Base-by-base conservation (phyloP, 305 asterid species). In the Fraxinus xanthoxyloides region DNA sequence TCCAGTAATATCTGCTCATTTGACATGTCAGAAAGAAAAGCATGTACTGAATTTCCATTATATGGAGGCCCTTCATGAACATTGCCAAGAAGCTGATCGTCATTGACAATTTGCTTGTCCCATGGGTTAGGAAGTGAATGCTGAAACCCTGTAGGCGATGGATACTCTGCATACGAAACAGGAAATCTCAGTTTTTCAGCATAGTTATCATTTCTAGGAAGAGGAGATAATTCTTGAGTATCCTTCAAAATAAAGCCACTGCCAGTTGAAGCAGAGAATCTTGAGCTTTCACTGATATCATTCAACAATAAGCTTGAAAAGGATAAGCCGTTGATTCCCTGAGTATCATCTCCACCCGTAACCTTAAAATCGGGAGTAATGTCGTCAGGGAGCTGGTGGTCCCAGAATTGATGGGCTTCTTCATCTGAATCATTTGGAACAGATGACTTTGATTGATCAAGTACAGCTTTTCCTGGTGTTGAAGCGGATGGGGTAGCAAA, bases 301-400 rank as follows among this genome's bases (percentile, higher is more conserved):
- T 84, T 76, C 80, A 90, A 72, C 34, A 98, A 91, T 77, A 95
- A 80, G 81, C 81, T 85, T 12, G 95, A 91, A 82, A 94, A 87
- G 7, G 96, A 84, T 75, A 91, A 86, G 80, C 78, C 75, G 72
- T 87, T 87, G 79, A 88, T 84, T 82, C 86, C 95, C 80, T 87
- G 94, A 82, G 88, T 51, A 80, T 89, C 91, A 23, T 90, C 95
- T 26, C 84, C 81, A 24, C 91, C 89, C 87, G 80, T 83, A 83
- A 82, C 86, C 75, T 94, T 90, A 80, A 94, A 92, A 84, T 95
- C 98, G 1, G 97, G 98, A 74, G 93, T 94, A 75, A 95, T 91
- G 88, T 95, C 99, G 81, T 94, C 98, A 0, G 99, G 99, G 83
- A 95, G 99, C 89, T 93, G 98, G 80, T 84, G 89, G 30, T 84